Evolutionary conservation across 1,284 basidiomycete species (phyloP), one percentile per base, ranked within the genome.

Genomic region (Ustilago lituana): DNA sequence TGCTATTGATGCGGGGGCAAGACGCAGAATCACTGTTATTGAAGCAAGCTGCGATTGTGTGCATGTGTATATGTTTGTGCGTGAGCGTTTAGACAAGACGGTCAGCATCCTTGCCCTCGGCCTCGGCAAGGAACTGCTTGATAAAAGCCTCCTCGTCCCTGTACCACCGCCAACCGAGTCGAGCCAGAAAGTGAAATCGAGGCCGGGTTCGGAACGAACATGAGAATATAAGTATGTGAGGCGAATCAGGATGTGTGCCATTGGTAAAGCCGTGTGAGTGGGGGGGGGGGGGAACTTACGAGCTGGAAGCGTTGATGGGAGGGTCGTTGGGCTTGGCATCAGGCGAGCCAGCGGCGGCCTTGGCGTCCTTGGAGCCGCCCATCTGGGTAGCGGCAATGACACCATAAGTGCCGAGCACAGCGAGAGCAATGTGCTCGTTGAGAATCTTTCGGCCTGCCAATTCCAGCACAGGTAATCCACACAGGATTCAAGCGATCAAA

Each of bases 61-160:
- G n/a, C n/a, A n/a, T n/a, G n/a, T n/a, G n/a, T n/a, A n/a, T n/a
- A 10, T 9, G 36, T 38, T 48, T 22, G 15, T 3, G 22, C 22
- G 24, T 29, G n/a, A 23, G n/a, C n/a, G n/a, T 49, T 52, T 73
- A 75, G 20, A 75, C 73, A 15, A 63, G 54, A 37, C 71, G 64
- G 24, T 69, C 64, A 38, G 39, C 31, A 22, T 43, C 52, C 52
- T 73, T 69, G 49, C 69, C 67, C 59, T 76, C 68, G 17, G 74
- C 76, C 44, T 80, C 78, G 26, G 74, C 77, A 7, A 80, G 60
- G 70, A 80, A 80, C 49, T 80, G 75, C 75, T 78, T 80, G 66
- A 80, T 77, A 71, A 80, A 80, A 14, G 77, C 73, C 64, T 78
- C 78, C 60, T 80, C 78, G 43, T 80, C 78, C 19, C 78, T 80